Percentiles rank a stretch among this genome's conserved stretches.
These are phyloP conservation scores for Didymella glomerata DNA, from an alignment of 2,329 filamentous ascomycete species.

Conservation along the genomic window DNA sequence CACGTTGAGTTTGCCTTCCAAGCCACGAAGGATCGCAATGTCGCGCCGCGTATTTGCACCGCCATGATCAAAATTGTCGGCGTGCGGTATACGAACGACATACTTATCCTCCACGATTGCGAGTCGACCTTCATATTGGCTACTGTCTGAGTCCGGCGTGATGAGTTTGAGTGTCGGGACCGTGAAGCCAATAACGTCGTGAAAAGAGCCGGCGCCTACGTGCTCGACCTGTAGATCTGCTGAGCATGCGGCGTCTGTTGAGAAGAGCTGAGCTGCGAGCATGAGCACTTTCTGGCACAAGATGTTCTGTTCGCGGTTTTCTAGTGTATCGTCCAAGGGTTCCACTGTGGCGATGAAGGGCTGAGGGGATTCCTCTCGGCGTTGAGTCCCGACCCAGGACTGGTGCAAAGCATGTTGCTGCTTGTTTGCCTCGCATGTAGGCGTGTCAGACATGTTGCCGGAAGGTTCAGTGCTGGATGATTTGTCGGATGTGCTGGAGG, in stretches of 20 bases:
- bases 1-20: background rate
- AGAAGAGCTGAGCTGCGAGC: background rate
- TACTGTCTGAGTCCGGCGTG: background rate
- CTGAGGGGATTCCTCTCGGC: background rate
- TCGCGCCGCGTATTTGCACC: background rate
- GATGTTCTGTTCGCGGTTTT: background rate
- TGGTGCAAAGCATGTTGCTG: background rate
- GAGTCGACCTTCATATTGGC: background rate
- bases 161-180: background rate
- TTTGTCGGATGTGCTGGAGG: background rate
- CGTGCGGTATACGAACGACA: background rate
- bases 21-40: background rate
- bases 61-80: background rate
- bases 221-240: background rate
- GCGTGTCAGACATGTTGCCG: no score
- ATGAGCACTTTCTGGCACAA: background rate
- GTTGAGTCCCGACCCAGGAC: background rate
- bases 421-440: background rate
- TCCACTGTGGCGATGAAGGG: background rate
- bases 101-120: background rate
- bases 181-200: slow-evolving; percentile 1
- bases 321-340: background rate
- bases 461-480: background rate
- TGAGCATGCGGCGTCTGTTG: background rate
- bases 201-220: background rate